phyloP scores from a whole-genome alignment of 2,329 filamentous ascomycete genomes.

The Aspergillus bombycis region DNA sequence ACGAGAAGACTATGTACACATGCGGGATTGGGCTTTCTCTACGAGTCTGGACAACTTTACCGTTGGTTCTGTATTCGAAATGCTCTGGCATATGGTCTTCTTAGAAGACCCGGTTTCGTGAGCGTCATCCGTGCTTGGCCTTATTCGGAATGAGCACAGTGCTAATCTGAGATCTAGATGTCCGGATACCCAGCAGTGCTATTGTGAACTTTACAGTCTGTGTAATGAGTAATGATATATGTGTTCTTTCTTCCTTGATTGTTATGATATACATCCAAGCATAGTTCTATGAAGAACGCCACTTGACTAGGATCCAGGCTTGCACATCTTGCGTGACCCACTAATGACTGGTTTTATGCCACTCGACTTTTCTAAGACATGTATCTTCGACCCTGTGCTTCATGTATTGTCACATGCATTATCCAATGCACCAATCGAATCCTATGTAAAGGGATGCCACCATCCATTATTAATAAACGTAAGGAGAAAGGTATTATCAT shows the following conservation, averaged over 20 bases:
- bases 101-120: conserved; percentile 20
- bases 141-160: not conserved
- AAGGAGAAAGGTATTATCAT: not conserved
- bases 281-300: not conserved
- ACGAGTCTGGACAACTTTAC: conserved; percentile 19
- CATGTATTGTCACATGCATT: not conserved
- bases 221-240: conserved; percentile 5
- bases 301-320: not conserved
- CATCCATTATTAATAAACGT: not conserved
- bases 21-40: conserved; percentile 23
- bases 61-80: conserved; percentile 28
- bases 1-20: conserved; percentile 23
- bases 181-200: conserved; percentile 14
- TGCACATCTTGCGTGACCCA: not conserved
- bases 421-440: not conserved
- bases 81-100: conserved; percentile 31
- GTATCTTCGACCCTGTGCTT: not conserved
- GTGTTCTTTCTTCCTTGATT: not conserved
- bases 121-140: conserved; percentile 6
- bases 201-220: conserved; percentile 34
- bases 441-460: not conserved
- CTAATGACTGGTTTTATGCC: not conserved
- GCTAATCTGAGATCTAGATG: conserved; percentile 9
- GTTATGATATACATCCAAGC: not conserved
- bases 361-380: not conserved